A percentile compares a stretch with the other conserved stretches of the same genome.
phyloP scores from a whole-genome alignment of 257 asterid species.

The Scutellaria minor region DNA sequence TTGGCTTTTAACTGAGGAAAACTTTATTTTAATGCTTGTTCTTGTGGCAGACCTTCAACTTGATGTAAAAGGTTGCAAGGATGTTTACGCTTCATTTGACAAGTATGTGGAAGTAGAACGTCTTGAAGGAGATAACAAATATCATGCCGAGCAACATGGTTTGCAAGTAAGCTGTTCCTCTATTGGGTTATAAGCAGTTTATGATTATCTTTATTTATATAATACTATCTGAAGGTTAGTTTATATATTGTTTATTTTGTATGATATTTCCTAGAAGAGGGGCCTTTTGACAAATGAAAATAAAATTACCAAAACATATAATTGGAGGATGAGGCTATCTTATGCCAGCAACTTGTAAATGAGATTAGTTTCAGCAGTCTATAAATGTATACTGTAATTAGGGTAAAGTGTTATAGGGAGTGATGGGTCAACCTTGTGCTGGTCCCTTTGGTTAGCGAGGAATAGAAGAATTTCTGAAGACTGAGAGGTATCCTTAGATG shows the following conservation, averaged over 20 bases:
- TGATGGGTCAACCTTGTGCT: too few species aligned
- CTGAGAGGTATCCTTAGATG: too few species aligned
- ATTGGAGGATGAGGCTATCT: conserved; percentile 23
- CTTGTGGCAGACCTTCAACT: conserved; percentile 79
- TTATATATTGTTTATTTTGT: background rate
- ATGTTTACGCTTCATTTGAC: conserved; percentile 86
- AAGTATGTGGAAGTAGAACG: conserved; percentile 90
- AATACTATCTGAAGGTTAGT: conserved; percentile 24
- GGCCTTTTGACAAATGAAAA: conserved; percentile 27
- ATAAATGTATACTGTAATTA: background rate
- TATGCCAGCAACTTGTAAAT: conserved; percentile 8
- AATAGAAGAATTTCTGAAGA: too few species aligned
- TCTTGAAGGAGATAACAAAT: conserved; percentile 87
- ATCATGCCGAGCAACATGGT: conserved; percentile 89
- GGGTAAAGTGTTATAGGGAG: too few species aligned
- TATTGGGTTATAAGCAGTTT: background rate
- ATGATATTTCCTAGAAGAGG: conserved; percentile 5
- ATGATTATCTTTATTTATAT: conserved; percentile 12
- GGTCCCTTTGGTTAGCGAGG: too few species aligned
- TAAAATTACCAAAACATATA: conserved; percentile 4
- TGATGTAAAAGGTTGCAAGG: conserved; percentile 88
- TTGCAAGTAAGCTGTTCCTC: conserved; percentile 61
- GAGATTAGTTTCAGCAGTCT: conserved; percentile 8
- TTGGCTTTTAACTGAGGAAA: conserved; percentile 19
- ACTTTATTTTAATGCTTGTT: conserved; percentile 31